Evolutionary conservation across 2,329 filamentous ascomycete species (phyloP).

Genomic region (Hirsutella minnesotensis): DNA sequence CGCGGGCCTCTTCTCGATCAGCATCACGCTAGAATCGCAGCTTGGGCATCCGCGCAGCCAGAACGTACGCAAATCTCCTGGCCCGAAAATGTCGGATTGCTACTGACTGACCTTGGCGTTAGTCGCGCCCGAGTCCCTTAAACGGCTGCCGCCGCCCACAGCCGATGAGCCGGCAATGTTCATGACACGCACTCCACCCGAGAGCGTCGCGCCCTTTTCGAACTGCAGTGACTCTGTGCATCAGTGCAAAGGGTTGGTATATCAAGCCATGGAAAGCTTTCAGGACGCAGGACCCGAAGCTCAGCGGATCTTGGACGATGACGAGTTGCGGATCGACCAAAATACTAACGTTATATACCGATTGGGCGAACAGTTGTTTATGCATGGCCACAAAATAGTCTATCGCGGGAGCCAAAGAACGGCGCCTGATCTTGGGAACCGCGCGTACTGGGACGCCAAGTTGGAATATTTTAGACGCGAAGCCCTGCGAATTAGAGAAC

Average conservation of each 20-base stretch:
- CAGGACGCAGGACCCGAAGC: not conserved
- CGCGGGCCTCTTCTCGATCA: not conserved
- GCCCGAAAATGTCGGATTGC: not conserved
- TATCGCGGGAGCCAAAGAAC: not conserved
- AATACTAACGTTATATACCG: not conserved
- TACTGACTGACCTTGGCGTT: not conserved
- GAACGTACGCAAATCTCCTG: not conserved
- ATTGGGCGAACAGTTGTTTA: not conserved
- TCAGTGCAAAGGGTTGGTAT: not conserved
- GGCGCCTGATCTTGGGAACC: not conserved
- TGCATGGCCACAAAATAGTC: not conserved
- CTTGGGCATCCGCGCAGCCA: not conserved
- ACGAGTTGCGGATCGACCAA: not conserved
- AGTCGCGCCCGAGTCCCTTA: not conserved
- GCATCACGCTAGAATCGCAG: not conserved
- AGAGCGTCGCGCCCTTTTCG: not conserved
- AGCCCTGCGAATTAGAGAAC: not conserved
- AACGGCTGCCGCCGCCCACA: not conserved
- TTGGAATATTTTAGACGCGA: not conserved
- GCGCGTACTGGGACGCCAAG: not conserved
- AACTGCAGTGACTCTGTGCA: not conserved
- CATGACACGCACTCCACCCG: not conserved
- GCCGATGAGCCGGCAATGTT: not conserved
- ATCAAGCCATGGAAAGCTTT: not conserved
- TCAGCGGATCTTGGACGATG: not conserved